These are phyloP conservation scores for Diaporthe vexans DNA, from an alignment of 2,329 filamentous ascomycete species.

Conservation along the genomic window DNA sequence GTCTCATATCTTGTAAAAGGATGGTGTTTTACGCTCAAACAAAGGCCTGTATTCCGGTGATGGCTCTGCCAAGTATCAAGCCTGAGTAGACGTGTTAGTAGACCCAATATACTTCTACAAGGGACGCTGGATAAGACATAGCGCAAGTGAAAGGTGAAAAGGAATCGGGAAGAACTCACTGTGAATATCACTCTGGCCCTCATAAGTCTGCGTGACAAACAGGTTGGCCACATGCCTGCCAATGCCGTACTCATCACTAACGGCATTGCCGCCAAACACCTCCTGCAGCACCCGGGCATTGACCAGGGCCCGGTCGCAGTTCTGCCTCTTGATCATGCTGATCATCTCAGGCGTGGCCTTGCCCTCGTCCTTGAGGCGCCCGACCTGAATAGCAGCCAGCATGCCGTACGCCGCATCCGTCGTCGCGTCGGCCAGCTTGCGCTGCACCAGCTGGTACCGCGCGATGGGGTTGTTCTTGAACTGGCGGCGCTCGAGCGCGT, in stretches of 20 bases:
- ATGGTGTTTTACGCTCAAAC: constrained; percentile 58
- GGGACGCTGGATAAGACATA: constrained; percentile 2
- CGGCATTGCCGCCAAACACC: constrained; percentile 97
- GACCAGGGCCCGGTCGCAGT: constrained; percentile 89
- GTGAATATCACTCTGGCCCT: constrained; percentile 98
- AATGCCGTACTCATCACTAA: constrained; percentile 96
- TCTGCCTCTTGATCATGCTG: constrained; percentile 95
- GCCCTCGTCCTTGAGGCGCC: constrained; percentile 91
- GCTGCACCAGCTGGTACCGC: constrained; percentile 97
- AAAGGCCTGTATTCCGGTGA: constrained; percentile 85
- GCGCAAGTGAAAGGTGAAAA: not conserved
- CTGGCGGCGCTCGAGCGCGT: constrained; percentile 93
- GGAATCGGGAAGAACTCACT: constrained; percentile 69
- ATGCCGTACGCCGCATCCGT: constrained; percentile 94
- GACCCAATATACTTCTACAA: constrained; percentile 33
- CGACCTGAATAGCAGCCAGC: constrained; percentile 91
- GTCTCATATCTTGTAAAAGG: not conserved
- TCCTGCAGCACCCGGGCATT: constrained; percentile 90
- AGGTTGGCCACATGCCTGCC: constrained; percentile 95
- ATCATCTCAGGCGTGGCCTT: constrained; percentile 96
- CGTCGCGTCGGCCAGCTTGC: constrained; percentile 93
- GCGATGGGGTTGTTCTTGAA: constrained; percentile 97
- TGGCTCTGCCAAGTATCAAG: constrained; percentile 75
- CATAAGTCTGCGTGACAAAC: constrained; percentile 98
- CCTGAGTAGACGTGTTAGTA: constrained; percentile 60